Conservation (phyloP, 352 stramenopile genomes). For the Phytophthora sp. region DNA sequence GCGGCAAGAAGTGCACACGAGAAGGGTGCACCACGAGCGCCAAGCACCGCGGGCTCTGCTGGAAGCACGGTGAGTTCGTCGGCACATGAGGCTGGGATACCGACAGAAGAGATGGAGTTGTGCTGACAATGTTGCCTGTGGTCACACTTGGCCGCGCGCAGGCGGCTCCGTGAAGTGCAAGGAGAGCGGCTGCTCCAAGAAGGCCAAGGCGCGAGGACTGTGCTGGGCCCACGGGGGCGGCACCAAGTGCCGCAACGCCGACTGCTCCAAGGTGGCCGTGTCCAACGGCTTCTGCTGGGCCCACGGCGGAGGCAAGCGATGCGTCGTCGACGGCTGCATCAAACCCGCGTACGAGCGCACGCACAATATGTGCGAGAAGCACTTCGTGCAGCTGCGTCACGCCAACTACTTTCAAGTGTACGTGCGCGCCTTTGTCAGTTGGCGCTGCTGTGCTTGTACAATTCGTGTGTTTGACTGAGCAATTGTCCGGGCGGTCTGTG, state of each 20-base stretch:
- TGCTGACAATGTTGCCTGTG: background rate
- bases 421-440: too few species aligned
- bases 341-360: slow-evolving; percentile 46
- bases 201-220: slow-evolving; percentile 43
- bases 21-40: slow-evolving; percentile 56
- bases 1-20: slow-evolving; percentile 51
- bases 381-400: slow-evolving; percentile 25
- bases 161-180: slow-evolving; percentile 53
- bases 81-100: too few species aligned
- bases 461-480: too few species aligned
- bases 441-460: too few species aligned
- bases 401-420: background rate
- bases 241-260: slow-evolving; percentile 35
- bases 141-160: too few species aligned
- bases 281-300: slow-evolving; percentile 51
- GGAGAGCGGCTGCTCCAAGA: slow-evolving; percentile 47
- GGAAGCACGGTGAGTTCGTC: slow-evolving; percentile 26
- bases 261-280: slow-evolving; percentile 45
- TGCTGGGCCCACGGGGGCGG: slow-evolving; percentile 58
- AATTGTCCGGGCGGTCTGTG: too few species aligned
- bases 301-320: slow-evolving; percentile 50
- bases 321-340: slow-evolving; percentile 30
- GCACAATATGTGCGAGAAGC: slow-evolving; percentile 46
- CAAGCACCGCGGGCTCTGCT: slow-evolving; percentile 57
- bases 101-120: background rate